phyloP scores from a whole-genome alignment of 495 filamentous ascomycete species.

The Neurospora hispaniola region DNA sequence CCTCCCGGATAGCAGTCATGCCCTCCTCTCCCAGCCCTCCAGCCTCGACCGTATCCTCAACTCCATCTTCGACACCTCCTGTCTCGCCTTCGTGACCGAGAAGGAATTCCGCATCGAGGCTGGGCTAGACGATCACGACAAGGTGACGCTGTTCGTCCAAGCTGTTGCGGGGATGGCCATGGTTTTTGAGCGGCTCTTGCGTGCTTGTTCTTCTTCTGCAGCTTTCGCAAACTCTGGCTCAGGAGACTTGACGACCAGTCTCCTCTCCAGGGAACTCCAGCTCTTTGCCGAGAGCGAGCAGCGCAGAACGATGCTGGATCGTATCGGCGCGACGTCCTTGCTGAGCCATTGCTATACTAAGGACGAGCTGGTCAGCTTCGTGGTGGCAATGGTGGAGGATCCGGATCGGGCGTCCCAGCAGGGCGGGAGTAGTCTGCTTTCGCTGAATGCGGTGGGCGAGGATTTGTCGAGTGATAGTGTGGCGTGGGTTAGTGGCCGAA shows the following conservation, averaged over 20 bases:
- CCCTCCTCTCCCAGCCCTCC: constrained; percentile 11
- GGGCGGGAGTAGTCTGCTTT: neutral
- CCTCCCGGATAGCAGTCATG: constrained; percentile 1
- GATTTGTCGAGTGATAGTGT: constrained; percentile 14
- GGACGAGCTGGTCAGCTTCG: constrained; percentile 10
- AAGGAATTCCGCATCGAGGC: constrained; percentile 10
- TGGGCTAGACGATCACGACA: constrained; percentile 18
- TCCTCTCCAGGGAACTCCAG: constrained; percentile 17
- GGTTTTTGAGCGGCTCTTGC: constrained; percentile 14
- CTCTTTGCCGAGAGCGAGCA: constrained; percentile 24
- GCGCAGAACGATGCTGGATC: constrained; percentile 14
- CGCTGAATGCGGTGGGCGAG: constrained; percentile 3
- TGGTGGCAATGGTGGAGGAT: constrained; percentile 12
- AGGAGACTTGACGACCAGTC: neutral
- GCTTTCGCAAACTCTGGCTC: neutral
- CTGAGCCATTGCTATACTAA: constrained; percentile 18
- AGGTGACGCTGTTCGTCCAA: constrained; percentile 15
- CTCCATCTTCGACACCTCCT: constrained; percentile 19
- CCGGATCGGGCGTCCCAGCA: no score
- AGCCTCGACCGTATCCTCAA: constrained; percentile 11
- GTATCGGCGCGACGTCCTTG: constrained; percentile 9
- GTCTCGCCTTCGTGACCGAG: constrained; percentile 16
- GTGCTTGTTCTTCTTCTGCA: neutral
- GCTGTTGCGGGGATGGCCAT: constrained; percentile 21
- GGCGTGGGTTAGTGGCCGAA: constrained; percentile 15